Conservation (phyloP, 164 flowering plant genomes). For the Kalanchoe fedtschenkoi region DNA sequence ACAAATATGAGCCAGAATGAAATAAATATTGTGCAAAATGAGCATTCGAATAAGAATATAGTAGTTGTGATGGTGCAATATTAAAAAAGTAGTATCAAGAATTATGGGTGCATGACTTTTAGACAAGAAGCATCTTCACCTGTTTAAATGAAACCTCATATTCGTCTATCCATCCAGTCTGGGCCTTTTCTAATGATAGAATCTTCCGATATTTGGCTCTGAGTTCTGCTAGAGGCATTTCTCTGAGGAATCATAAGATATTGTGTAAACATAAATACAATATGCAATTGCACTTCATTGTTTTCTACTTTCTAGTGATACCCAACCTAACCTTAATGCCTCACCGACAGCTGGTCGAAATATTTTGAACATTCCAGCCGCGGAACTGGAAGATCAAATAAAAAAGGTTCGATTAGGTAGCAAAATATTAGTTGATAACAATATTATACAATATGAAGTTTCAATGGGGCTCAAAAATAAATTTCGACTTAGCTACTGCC, state of each 20-base stretch:
- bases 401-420: conserved; percentile 2
- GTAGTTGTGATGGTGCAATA: too few relatives aligned
- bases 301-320: neutral
- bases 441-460: neutral
- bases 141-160: conserved; percentile 82
- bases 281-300: neutral
- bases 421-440: neutral
- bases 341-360: conserved; percentile 92
- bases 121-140: conserved; percentile 26
- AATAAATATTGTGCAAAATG: too few relatives aligned
- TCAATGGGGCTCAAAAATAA: neutral
- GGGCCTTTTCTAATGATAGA: conserved; percentile 65
- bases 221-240: conserved; percentile 74
- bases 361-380: conserved; percentile 61
- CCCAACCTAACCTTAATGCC: conserved; percentile 53
- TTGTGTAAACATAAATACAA: neutral
- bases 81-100: neutral
- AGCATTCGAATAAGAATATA: too few relatives aligned
- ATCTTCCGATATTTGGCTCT: conserved; percentile 69
- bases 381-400: conserved; percentile 37
- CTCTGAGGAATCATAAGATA: conserved; percentile 30
- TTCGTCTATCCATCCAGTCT: conserved; percentile 85
- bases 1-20: too few relatives aligned
- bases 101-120: neutral
- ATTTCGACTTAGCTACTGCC: too few relatives aligned